Percentiles rank a stretch among this genome's conserved stretches.
phyloP scores from a whole-genome alignment of 2,329 filamentous ascomycete genomes.

The Aspergillus niger region DNA sequence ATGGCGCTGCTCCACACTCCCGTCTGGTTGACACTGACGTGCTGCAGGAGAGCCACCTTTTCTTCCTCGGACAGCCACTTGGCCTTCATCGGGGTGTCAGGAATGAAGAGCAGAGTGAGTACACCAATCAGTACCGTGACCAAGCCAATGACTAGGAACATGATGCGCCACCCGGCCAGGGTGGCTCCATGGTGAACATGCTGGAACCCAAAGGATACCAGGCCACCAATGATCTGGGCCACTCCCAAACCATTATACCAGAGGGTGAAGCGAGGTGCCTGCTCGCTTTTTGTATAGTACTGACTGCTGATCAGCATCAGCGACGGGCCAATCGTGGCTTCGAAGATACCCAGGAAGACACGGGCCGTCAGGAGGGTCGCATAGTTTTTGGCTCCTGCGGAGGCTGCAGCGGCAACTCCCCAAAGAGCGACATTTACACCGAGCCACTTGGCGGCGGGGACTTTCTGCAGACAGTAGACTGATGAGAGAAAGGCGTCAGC shows the following conservation, averaged over 20 bases:
- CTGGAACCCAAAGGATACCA: constrained; percentile 56
- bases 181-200: constrained; percentile 35
- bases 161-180: constrained; percentile 46
- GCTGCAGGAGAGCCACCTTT: constrained; percentile 43
- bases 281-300: constrained; percentile 61
- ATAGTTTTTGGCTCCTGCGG: constrained; percentile 58
- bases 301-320: constrained; percentile 63
- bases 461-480: constrained; percentile 27
- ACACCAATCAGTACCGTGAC: constrained; percentile 45
- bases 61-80: constrained; percentile 35
- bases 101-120: constrained; percentile 44
- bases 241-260: constrained; percentile 64
- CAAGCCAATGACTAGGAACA: constrained; percentile 51
- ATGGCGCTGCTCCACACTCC: constrained; percentile 55
- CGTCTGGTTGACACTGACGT: constrained; percentile 52
- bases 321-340: constrained; percentile 61
- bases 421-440: constrained; percentile 61
- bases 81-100: constrained; percentile 10
- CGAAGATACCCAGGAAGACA: constrained; percentile 63
- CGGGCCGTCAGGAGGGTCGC: constrained; percentile 56
- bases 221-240: constrained; percentile 47
- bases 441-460: constrained; percentile 50
- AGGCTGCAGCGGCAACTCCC: constrained; percentile 41
- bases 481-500: constrained; percentile 23
- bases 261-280: constrained; percentile 60